Conservation (phyloP, 1,284 basidiomycete genomes). For the Trichosporon ovoides region DNA sequence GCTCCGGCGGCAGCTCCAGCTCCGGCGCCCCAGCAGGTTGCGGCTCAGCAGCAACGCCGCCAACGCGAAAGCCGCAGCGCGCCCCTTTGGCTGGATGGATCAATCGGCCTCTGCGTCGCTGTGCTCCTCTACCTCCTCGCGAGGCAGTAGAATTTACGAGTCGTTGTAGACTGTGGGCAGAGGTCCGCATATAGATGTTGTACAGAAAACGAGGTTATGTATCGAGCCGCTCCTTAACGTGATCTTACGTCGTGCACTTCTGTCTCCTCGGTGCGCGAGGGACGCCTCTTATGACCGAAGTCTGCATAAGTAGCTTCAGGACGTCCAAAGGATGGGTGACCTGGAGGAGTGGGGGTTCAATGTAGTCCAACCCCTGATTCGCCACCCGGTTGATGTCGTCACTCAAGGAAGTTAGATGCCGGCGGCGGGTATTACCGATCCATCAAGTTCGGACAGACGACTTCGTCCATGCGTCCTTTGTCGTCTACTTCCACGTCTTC, state of each 20-base stretch:
- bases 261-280: too few relatives aligned
- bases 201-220: not conserved
- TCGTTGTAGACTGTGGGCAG: not conserved
- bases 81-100: conserved; percentile 18
- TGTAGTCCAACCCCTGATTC: not conserved
- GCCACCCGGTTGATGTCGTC: not conserved
- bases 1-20: not conserved
- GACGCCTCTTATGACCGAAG: too few relatives aligned
- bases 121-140: conserved; percentile 17
- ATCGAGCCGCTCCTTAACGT: not conserved
- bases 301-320: too few relatives aligned
- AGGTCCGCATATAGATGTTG: not conserved
- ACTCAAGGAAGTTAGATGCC: not conserved
- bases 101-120: conserved; percentile 40
- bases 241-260: too few relatives aligned
- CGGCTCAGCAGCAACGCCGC: not conserved
- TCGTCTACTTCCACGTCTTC: not conserved
- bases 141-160: not conserved
- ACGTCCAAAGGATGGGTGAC: not conserved
- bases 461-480: not conserved
- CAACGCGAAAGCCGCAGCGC: not conserved
- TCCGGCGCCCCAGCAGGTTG: too few relatives aligned
- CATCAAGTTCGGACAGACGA: not conserved
- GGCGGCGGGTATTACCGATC: conserved; percentile 1
- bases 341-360: not conserved